Evolutionary conservation across 2,329 filamentous ascomycete genomes (phyloP).

Genomic region (Diaporthe sp.): DNA sequence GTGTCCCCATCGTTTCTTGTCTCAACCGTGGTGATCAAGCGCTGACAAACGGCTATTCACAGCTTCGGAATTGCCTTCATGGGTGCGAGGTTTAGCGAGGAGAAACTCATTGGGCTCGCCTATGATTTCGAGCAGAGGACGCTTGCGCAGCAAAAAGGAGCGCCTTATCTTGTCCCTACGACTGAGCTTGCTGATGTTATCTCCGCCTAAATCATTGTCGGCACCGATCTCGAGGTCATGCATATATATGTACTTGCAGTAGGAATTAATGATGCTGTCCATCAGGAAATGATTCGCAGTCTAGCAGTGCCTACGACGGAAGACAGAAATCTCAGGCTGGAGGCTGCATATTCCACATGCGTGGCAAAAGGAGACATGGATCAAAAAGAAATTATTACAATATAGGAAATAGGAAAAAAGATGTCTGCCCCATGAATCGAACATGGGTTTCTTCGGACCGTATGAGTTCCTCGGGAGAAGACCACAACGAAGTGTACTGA

Average conservation of each 20-base stretch:
- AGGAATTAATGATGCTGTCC: background rate
- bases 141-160: slow-evolving; percentile 39
- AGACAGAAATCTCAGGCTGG: background rate
- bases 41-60: background rate
- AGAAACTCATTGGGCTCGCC: slow-evolving; percentile 69
- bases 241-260: no score
- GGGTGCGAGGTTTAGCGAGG: slow-evolving; percentile 68
- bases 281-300: background rate
- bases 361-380: background rate
- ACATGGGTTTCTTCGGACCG: slow-evolving; percentile 27
- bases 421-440: slow-evolving; percentile 26
- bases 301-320: no score
- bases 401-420: background rate
- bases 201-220: background rate
- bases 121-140: slow-evolving; percentile 76
- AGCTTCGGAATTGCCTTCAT: slow-evolving; percentile 71
- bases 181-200: slow-evolving; percentile 44
- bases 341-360: background rate
- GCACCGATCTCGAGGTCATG: fast-evolving
- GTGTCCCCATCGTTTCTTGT: background rate
- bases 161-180: slow-evolving; percentile 44
- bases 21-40: background rate
- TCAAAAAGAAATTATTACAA: background rate
- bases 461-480: slow-evolving; percentile 10
- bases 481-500: slow-evolving; percentile 27